Evolutionary conservation across 73 alveolate genomes (phyloP).

Genomic region (Paramecium primaurelia): DNA sequence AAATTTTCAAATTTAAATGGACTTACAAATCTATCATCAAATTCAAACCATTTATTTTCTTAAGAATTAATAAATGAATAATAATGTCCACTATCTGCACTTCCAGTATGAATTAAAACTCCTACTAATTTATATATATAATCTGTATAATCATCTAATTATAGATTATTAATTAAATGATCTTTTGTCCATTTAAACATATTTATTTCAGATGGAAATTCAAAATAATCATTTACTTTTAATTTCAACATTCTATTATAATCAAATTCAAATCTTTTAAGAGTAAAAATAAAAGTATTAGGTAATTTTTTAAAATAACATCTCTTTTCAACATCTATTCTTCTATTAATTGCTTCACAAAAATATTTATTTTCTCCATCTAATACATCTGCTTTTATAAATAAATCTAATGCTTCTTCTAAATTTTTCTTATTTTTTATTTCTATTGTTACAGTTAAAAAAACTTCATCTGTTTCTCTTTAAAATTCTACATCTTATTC

Average conservation of each 20-base stretch:
- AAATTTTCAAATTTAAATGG: slow-evolving; percentile 55
- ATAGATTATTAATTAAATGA: slow-evolving; percentile 54
- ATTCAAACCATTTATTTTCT: slow-evolving; percentile 60
- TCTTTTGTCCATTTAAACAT: slow-evolving; percentile 84
- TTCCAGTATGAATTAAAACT: slow-evolving; percentile 65
- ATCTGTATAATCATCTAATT: slow-evolving; percentile 48
- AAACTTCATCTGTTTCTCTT: slow-evolving; percentile 83
- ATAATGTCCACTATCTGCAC: slow-evolving; percentile 69
- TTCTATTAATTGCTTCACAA: slow-evolving; percentile 72
- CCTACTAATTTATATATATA: slow-evolving; percentile 56
- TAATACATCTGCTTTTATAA: slow-evolving; percentile 78
- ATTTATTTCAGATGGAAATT: slow-evolving; percentile 85
- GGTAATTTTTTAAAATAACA: slow-evolving; percentile 79
- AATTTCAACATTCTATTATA: slow-evolving; percentile 86
- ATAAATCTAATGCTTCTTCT: slow-evolving; percentile 75
- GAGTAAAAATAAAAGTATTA: slow-evolving; percentile 79
- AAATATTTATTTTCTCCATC: slow-evolving; percentile 73
- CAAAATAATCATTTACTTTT: slow-evolving; percentile 92
- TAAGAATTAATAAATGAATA: slow-evolving; percentile 61
- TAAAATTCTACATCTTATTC: slow-evolving; percentile 87
- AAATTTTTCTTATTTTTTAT: slow-evolving; percentile 72
- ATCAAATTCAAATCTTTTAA: slow-evolving; percentile 94
- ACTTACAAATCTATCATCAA: slow-evolving; percentile 45
- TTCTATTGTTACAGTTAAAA: slow-evolving; percentile 83
- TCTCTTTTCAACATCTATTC: slow-evolving; percentile 72